These are phyloP conservation scores for Saccharomyces hybrid DNA, from an alignment of 1,139 yeast species.

Conservation along the genomic window DNA sequence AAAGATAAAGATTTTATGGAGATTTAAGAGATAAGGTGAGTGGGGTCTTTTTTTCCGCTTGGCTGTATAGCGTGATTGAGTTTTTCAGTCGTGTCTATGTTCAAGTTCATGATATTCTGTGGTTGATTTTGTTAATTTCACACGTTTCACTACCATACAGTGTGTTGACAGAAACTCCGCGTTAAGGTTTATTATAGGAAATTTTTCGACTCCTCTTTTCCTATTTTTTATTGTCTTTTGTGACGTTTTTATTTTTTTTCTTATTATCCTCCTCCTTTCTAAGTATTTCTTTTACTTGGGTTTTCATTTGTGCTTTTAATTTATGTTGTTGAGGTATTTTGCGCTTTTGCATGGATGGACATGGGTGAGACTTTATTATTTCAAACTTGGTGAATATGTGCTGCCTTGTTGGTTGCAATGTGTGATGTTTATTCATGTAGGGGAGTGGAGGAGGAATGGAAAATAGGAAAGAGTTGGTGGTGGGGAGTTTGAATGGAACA, in stretches of 20 bases:
- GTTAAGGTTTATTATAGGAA: constrained; percentile 5
- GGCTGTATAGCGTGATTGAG: constrained; percentile 14
- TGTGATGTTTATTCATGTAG: not conserved
- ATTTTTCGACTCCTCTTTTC: not conserved
- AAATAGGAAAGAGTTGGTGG: not conserved
- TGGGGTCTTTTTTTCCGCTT: constrained; percentile 1
- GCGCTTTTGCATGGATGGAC: not conserved
- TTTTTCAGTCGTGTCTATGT: constrained; percentile 14
- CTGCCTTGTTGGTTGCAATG: not conserved
- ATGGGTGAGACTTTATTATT: not conserved
- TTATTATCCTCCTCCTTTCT: constrained; percentile 2
- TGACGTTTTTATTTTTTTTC: not conserved
- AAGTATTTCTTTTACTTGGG: not conserved
- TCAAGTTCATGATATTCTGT: constrained; percentile 19
- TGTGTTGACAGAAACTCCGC: constrained; percentile 11
- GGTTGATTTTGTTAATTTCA: constrained; percentile 13
- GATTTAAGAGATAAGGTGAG: not conserved
- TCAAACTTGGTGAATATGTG: not conserved
- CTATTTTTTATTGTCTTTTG: constrained; percentile 1
- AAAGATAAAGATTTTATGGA: not conserved
- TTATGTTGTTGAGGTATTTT: not conserved
- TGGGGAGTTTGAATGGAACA: not conserved
- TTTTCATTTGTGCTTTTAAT: not conserved
- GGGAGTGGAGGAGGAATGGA: not conserved
- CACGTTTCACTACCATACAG: constrained; percentile 28